Base-by-base conservation (phyloP, 2,329 filamentous ascomycete genomes). In the Nemania sp. region DNA sequence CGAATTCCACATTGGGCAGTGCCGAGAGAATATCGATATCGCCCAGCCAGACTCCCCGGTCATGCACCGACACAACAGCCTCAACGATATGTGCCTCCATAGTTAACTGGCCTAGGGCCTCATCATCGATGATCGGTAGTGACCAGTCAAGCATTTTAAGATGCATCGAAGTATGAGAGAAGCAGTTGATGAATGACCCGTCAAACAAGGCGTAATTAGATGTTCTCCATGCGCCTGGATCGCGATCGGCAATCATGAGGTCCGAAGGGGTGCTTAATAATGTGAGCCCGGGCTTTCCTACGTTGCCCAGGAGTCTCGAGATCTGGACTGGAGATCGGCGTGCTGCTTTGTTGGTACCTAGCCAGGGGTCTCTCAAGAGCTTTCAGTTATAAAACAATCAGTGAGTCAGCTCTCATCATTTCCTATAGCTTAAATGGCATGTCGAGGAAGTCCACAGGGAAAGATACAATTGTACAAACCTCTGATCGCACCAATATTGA, bases 191-290 rank as follows among this genome's bases (percentile, higher is more conserved):
- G 15, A 33, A n/a, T 14, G 23, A 14, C 4, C 46, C 37, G 20
- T 49, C 37, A 30, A 42, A 49, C 8, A n/a, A 5, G 24, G 34
- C 19, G 26, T 49, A 28, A 19, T 49, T 40, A n/a, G 3, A 49
- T 37, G 20, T n/a, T 15, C 7, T 42, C 26, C 36, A 24, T 41
- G 26, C 23, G 9, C n/a, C n/a, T 14, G 9, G 28, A 9, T 31
- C 3, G 9, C 28, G 28, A 14, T 9, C n/a, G 28, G 9, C 28
- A 31, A 31, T 14, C 28, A 9, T 12, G 3, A 14, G 28, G 28
- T 31, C 28, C 9, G 28, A 9, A 12, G 28, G 24, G 7, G 46
- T 36, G n/a, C 41, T 31, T 37, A 42, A 33, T 15, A 42, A 33
- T 14, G 37, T 28, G 30, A 49, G 11, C 6, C 28, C 46, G 8